A percentile compares a stretch with the other conserved stretches of the same genome.
phyloP scores from a whole-genome alignment of 352 stramenopile genomes.

The Globisporangium cederbergense region DNA sequence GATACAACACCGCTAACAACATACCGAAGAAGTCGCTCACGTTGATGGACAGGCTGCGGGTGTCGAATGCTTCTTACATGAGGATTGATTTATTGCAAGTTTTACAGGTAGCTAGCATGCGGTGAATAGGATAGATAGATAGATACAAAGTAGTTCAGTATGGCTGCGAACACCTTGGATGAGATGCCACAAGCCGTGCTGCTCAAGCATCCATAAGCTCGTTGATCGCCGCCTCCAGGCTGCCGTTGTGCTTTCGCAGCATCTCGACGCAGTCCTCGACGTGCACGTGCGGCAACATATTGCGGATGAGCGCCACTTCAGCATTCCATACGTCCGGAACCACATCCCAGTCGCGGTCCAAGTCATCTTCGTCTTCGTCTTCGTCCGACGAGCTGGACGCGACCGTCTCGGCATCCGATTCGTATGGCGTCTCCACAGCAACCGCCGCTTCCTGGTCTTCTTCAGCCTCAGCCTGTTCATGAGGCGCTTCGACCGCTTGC shows the following conservation, averaged over 20 bases:
- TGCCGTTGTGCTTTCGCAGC: constrained; percentile 50
- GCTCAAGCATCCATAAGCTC: constrained; percentile 60
- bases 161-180: too few relatives aligned
- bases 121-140: too few relatives aligned
- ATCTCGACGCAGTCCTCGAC: constrained; percentile 39
- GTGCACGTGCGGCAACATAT: constrained; percentile 52
- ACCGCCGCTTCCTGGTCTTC: constrained; percentile 10
- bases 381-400: constrained; percentile 47
- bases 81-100: too few relatives aligned
- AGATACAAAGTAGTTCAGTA: too few relatives aligned
- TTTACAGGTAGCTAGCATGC: too few relatives aligned
- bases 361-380: constrained; percentile 26
- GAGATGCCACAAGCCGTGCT: too few relatives aligned
- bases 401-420: constrained; percentile 60
- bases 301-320: constrained; percentile 45
- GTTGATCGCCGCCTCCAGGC: constrained; percentile 52
- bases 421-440: constrained; percentile 19
- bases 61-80: too few relatives aligned
- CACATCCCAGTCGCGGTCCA: constrained; percentile 45
- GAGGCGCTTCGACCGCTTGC: background rate
- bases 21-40: too few relatives aligned
- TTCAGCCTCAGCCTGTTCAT: constrained; percentile 7
- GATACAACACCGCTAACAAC: too few relatives aligned
- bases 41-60: too few relatives aligned
- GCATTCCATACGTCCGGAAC: constrained; percentile 31